Evolutionary conservation across 2,329 filamentous ascomycete species (phyloP), one percentile per base, ranked within the genome.

Genomic region (Microsporum ferrugineum): DNA sequence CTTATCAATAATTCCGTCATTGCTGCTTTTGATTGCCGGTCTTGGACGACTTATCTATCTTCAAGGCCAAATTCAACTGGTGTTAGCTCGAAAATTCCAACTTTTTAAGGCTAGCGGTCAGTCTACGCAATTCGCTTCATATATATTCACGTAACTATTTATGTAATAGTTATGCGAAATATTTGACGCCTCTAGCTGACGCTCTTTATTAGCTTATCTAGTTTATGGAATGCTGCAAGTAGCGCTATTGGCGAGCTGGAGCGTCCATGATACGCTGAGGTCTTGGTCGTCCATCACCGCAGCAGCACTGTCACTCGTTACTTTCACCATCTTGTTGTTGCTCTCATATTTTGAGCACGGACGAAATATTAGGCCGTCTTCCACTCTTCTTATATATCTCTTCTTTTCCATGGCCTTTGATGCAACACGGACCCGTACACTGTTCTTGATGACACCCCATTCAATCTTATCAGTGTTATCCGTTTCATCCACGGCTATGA

Each of bases 341-440:
- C n/a, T 58, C 7, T 61, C 39, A 33, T 45, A 55, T n/a, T 38
- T 57, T 10, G 76, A 79, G 62, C 77, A 79, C 61, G 63, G 66
- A 17, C 70, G 72, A 31, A 71, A 70, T 1, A 64, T 73, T 33
- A 68, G 72, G 34, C 76, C 77, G 2, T 78, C 76, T 0, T 69
- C 72, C 38, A 61, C 77, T 8, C 64, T 79, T n/a, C 73, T 71
- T 51, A 49, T 71, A 23, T 79, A 77, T 62, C 71, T 79, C 3
- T 65, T 73, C 10, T 60, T 77, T 43, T 73, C 76, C 1, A 62
- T 73, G n/a, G n/a, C 77, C 2, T 70, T 79, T 49, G 76, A 78
- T 62, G 66, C 68, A 6, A 71, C 71, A 5, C 71, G 71, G 14
- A 70, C 71, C 1, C 71, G 77, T 29, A 78, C 71, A 3, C 2